Base-by-base conservation (phyloP, 129 eudicot genomes). In the Pseudognaphalium luteoalbum region DNA sequence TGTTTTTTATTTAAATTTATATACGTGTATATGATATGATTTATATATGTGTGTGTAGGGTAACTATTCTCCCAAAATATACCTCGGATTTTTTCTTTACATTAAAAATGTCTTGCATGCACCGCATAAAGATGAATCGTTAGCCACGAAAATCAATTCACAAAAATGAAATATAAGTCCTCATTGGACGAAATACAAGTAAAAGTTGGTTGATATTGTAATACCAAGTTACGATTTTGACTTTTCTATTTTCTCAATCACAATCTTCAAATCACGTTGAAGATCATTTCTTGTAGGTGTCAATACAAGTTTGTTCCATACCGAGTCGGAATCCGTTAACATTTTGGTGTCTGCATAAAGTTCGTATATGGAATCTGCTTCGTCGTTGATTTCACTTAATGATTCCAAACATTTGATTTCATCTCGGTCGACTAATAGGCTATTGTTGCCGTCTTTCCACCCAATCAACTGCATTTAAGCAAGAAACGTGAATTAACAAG, bases 341-440 rank as follows among this genome's bases (percentile, higher is more conserved):
- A 62, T 79, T 21, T 84, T 73, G 7, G 67, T n/a, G 34, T 83
- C 87, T 10, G 83, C 52, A 64, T 91, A 88, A 62, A 94, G 97
- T 78, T 94, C 97, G 57, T 76, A 67, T n/a, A 94, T 81, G 32
- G 89, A 87, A 47, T 89, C 97, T 15, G 98, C 98, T 72, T 89
- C 88, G 11, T 87, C 96, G 4, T 94, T 94, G 79, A 91, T 80
- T 8, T 81, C 79, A 29, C 76, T 83, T 17, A 91, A 81, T 47
- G 77, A 39, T 9, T 72, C 69, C 71, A 91, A 72, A 21, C 93
- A 88, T 74, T 89, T 78, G 70, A 88, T 87, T 35, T 87, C 89
- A 39, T 94, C 90, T 1, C 77, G 88, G 52, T 89, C 94, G 0
- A 87, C 83, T 37, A 91, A 37, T 50, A 91, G 82, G 62, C 82